Evolutionary conservation across 1,284 basidiomycete species (phyloP).

Genomic region (Cystobasidiaceae sp.): DNA sequence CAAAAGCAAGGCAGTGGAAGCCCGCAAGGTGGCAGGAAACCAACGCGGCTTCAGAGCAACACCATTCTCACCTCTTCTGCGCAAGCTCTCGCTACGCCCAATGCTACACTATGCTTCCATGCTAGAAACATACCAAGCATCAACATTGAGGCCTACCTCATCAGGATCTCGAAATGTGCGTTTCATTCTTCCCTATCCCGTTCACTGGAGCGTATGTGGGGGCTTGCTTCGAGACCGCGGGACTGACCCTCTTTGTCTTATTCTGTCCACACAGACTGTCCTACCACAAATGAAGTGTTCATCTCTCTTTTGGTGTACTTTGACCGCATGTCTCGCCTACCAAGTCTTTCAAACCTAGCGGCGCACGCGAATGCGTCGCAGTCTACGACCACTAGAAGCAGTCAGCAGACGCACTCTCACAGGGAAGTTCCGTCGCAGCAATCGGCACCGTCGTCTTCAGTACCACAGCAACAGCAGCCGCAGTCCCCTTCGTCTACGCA

Average conservation of each 20-base stretch:
- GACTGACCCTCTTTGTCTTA: neutral
- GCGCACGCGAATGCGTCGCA: conserved; percentile 9
- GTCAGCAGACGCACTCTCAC: neutral
- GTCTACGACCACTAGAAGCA: neutral
- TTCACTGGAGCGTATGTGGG: neutral
- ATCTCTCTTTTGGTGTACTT: conserved; percentile 91
- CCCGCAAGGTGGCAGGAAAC: neutral
- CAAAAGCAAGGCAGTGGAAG: neutral
- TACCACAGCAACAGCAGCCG: neutral
- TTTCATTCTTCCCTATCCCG: neutral
- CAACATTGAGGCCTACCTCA: conserved; percentile 85
- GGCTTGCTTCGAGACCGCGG: neutral
- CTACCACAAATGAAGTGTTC: conserved; percentile 97
- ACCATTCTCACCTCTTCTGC: conserved; percentile 19
- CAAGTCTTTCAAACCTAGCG: conserved; percentile 57
- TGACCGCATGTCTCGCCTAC: conserved; percentile 63
- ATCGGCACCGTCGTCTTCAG: neutral
- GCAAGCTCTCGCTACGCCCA: conserved; percentile 23
- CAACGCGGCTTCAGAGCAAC: neutral
- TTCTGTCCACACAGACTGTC: conserved; percentile 58
- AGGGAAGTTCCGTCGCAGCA: no score
- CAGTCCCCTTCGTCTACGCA: conserved; percentile 15
- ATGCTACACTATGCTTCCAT: conserved; percentile 47
- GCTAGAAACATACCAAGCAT: conserved; percentile 93
- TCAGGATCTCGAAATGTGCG: conserved; percentile 81